Evolutionary conservation across 2,329 filamentous ascomycete genomes (phyloP).

Genomic region (Aspergillus pseudoterreus): DNA sequence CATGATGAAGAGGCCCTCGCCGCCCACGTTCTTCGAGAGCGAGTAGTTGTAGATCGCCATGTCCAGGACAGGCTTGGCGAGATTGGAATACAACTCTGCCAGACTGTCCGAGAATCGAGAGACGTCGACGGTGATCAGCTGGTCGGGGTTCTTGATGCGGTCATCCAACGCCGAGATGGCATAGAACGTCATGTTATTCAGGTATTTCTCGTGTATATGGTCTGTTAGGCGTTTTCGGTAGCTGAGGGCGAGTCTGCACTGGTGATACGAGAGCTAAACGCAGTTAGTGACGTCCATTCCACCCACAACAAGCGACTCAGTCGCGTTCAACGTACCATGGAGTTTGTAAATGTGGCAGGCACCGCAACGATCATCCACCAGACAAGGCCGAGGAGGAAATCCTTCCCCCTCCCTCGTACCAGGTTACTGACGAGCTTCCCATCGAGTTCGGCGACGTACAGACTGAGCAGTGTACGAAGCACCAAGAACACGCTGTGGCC

Average conservation of each 20-base stretch:
- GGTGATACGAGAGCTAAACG: slow-evolving; percentile 82
- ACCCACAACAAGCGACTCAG: background rate
- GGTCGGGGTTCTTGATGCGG: slow-evolving; percentile 96
- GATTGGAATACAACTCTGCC: slow-evolving; percentile 91
- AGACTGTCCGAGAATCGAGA: slow-evolving; percentile 94
- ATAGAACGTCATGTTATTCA: slow-evolving; percentile 98
- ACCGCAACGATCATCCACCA: slow-evolving; percentile 99
- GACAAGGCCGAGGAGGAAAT: slow-evolving; percentile 81
- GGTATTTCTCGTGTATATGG: slow-evolving; percentile 89
- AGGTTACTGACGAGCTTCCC: slow-evolving; percentile 87
- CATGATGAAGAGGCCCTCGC: slow-evolving; percentile 95
- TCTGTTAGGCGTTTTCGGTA: slow-evolving; percentile 94
- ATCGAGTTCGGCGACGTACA: slow-evolving; percentile 96
- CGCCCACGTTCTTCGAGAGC: slow-evolving; percentile 88
- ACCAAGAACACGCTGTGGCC: slow-evolving; percentile 94
- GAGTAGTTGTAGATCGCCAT: slow-evolving; percentile 98
- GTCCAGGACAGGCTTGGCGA: slow-evolving; percentile 90
- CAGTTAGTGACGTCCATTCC: slow-evolving; percentile 3
- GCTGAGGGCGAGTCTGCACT: slow-evolving; percentile 87
- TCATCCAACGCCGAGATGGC: slow-evolving; percentile 93
- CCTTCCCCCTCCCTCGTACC: slow-evolving; percentile 84
- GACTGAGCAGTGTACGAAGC: slow-evolving; percentile 81
- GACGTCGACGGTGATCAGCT: slow-evolving; percentile 94
- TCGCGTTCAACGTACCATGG: slow-evolving; percentile 65
- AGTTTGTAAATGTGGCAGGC: slow-evolving; percentile 96